Conservation (phyloP, 768 basidiomycete species). For the Cystofilobasidium capitatum region DNA sequence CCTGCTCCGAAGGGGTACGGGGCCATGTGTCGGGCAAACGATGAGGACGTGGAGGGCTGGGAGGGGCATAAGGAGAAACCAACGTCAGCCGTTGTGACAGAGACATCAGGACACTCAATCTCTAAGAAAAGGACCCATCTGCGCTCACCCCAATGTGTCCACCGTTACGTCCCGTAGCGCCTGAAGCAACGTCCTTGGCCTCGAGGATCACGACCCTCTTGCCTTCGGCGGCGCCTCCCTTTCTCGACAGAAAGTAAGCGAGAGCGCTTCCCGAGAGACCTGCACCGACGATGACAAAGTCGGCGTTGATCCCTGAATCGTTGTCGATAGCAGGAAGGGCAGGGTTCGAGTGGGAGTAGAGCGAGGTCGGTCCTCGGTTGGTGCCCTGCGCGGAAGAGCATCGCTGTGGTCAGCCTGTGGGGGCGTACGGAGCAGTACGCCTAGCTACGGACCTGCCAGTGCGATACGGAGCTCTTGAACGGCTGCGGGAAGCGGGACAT, state of each 20-base stretch:
- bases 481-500: conserved; percentile 14
- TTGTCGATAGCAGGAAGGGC: no score
- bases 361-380: neutral
- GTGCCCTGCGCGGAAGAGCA: no score
- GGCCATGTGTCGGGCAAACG: neutral
- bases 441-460: conserved; percentile 9
- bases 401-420: neutral
- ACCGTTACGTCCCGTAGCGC: conserved; percentile 9
- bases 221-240: conserved; percentile 1
- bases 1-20: conserved; percentile 31
- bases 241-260: conserved; percentile 9
- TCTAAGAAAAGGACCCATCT: neutral
- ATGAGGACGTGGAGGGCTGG: neutral
- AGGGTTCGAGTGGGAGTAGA: conserved; percentile 9
- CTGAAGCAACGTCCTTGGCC: conserved; percentile 11
- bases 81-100: neutral
- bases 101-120: neutral
- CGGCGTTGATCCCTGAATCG: no score
- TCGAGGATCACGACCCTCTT: conserved; percentile 19
- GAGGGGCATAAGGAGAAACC: neutral
- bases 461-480: neutral
- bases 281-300: conserved; percentile 12
- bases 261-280: conserved; percentile 11
- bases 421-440: neutral
- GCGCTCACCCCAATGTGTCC: neutral